Base-by-base conservation (phyloP, 805 yeast genomes). In the Monosporozyma solicola region DNA sequence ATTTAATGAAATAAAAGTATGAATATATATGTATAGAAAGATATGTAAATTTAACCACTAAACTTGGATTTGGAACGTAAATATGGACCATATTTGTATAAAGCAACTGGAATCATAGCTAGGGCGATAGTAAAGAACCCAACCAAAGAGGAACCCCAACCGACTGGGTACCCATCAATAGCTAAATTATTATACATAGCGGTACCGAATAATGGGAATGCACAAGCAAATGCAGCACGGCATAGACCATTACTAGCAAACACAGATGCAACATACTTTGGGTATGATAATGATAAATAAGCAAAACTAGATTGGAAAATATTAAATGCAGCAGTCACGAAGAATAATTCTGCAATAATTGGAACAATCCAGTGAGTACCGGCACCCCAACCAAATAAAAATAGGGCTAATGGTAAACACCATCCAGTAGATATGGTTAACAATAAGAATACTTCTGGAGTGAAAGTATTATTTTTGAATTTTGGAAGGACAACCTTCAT, bases 131-230 rank as follows among this genome's bases (percentile, higher is more conserved):
- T 59, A 29, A 78, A 57, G 56, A 77, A 76, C 0, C 77, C 82
- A 46, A 79, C 61, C 15, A 80, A 54, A 3, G 78, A 70, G 3
- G 77, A 67, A 2, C 84, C 85, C 84, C 83, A 81, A 3, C 73
- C 84, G 10, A 78, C 79, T 1, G 85, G 84, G 61, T 69, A 82
- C 45, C 71, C 73, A 1, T 65, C 67, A 49, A 75, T 73, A 3
- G 74, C 75, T 52, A 79, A 67, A 58, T 79, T 76, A 51, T 71
- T 67, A 62, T 76, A 85, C 79, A 85, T 74, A 33, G 80, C 78
- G 41, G 72, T 61, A 2, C 86, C 85, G 65, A 85, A 83, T 51
- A 85, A 71, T 43, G 86, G 85, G 71, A 82, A 82, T 2, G 75
- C 78, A 54, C 80, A 79, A 2, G 83, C 85, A 57, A 76, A 73